Evolutionary conservation across 2,329 filamentous ascomycete species (phyloP), one percentile per base, ranked within the genome.

Genomic region (Thermoascus crustaceus): DNA sequence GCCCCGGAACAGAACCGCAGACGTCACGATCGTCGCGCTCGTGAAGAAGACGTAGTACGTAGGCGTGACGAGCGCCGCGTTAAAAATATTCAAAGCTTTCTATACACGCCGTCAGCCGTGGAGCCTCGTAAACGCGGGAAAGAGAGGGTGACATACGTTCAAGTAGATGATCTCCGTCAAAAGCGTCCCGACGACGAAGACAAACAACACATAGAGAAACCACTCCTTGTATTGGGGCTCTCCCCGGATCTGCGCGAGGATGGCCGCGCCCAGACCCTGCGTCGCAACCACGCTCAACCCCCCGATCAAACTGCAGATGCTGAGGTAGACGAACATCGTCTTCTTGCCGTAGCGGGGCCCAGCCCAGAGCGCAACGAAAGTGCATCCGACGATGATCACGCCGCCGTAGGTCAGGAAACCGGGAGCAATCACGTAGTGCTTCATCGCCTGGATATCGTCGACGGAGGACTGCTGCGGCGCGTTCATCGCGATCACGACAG

Each of bases 41-140:
- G 91, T 98, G 59, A 98, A 98, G 68, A 93, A 89, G 46, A 98
- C 91, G 60, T 98, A 98, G 66, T 98, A 98, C 2, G 91, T 98
- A 1, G 91, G 91, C 0, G 91, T 98, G 40, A 98, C 91, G 46
- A 98, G 75, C 5, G 91, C 89, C 23, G 91, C 91, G 53, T 98
- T 96, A 71, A 89, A 96, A 32, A 98, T 64, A 55, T 98, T 96
- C 38, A 96, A 73, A 4, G 91, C 91, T 95, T 98, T 98, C 88
- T 96, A 63, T 39, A 41, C 14, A 10, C n/a, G n/a, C n/a, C n/a
- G n/a, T n/a, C n/a, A n/a, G n/a, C n/a, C n/a, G n/a, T n/a, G n/a
- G n/a, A n/a, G n/a, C n/a, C n/a, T n/a, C n/a, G n/a, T n/a, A n/a
- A n/a, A n/a, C n/a, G n/a, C n/a, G 6, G 22, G 19, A 18, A 37